Evolutionary conservation across 2,329 filamentous ascomycete species (phyloP).

Genomic region (Trichoderma sp.): DNA sequence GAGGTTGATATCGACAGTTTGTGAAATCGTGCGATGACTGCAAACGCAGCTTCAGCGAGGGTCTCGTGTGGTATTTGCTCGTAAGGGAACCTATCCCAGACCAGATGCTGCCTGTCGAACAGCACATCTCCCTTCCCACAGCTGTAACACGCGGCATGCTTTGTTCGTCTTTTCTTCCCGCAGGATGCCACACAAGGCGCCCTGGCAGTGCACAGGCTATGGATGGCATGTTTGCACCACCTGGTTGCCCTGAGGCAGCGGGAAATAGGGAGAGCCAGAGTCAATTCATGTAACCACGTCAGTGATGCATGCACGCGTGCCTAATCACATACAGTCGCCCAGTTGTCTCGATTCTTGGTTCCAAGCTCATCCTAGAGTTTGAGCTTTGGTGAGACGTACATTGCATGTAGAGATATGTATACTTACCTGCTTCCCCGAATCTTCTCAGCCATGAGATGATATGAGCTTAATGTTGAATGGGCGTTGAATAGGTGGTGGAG

Average conservation of each 20-base stretch:
- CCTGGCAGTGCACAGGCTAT: not conserved
- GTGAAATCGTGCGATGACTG: not conserved
- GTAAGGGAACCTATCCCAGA: not conserved
- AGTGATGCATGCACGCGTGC: not conserved
- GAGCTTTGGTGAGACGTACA: slow-evolving; percentile 27
- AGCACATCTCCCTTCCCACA: not conserved
- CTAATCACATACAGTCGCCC: slow-evolving; percentile 14
- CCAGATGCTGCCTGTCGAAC: not conserved
- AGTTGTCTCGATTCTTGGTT: slow-evolving; percentile 33
- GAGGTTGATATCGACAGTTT: not conserved
- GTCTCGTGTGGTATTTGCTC: not conserved
- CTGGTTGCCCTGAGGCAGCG: slow-evolving; percentile 14
- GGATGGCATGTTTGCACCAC: slow-evolving; percentile 18
- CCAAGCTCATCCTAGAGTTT: slow-evolving; percentile 39
- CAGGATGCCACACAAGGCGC: not conserved
- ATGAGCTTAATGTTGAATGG: too few relatives aligned
- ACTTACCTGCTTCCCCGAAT: too few relatives aligned
- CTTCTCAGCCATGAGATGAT: too few relatives aligned
- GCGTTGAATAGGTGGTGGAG: too few relatives aligned
- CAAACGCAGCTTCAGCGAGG: not conserved
- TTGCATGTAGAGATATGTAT: too few relatives aligned
- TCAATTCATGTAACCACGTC: not conserved
- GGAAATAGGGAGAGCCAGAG: not conserved
- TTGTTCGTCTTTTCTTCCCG: slow-evolving; percentile 9
- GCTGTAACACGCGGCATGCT: slow-evolving; percentile 12